Evolutionary conservation across 2,329 filamentous ascomycete genomes (phyloP).

Genomic region (Lomentospora prolificans): DNA sequence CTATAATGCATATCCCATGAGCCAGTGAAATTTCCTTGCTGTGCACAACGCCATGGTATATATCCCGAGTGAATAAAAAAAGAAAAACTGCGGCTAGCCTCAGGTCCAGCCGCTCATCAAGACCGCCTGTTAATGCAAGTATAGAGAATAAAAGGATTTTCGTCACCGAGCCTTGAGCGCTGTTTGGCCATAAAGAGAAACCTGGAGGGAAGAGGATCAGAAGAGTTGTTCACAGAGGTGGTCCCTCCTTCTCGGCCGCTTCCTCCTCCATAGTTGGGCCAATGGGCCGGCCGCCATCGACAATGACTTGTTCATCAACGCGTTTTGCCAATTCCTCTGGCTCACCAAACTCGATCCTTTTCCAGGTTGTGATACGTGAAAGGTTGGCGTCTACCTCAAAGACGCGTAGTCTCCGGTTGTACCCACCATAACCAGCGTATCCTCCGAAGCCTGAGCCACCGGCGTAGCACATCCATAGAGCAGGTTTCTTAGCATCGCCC

Average conservation of each 20-base stretch:
- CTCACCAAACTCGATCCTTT: slow-evolving; percentile 66
- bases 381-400: slow-evolving; percentile 93
- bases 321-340: slow-evolving; percentile 36
- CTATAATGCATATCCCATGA: not conserved
- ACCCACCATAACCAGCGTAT: slow-evolving; percentile 85
- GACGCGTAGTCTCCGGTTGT: slow-evolving; percentile 71
- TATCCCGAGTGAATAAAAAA: not conserved
- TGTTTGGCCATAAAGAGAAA: not conserved
- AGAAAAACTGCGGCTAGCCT: not conserved
- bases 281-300: slow-evolving; percentile 46
- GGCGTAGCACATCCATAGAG: slow-evolving; percentile 97
- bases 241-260: slow-evolving; percentile 1
- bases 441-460: slow-evolving; percentile 88
- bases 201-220: not conserved
- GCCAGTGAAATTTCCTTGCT: not conserved
- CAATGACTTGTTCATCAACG: slow-evolving; percentile 56
- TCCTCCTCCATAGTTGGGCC: slow-evolving; percentile 17
- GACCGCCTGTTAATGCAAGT: not conserved
- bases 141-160: not conserved
- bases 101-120: not conserved
- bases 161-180: not conserved
- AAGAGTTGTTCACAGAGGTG: not conserved
- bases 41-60: not conserved
- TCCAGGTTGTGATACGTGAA: slow-evolving; percentile 84
- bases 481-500: slow-evolving; percentile 38